Percentiles rank a stretch among this genome's conserved stretches.
phyloP scores from a whole-genome alignment of 1,284 basidiomycete species.

The Cryptococcus hybrid region DNA sequence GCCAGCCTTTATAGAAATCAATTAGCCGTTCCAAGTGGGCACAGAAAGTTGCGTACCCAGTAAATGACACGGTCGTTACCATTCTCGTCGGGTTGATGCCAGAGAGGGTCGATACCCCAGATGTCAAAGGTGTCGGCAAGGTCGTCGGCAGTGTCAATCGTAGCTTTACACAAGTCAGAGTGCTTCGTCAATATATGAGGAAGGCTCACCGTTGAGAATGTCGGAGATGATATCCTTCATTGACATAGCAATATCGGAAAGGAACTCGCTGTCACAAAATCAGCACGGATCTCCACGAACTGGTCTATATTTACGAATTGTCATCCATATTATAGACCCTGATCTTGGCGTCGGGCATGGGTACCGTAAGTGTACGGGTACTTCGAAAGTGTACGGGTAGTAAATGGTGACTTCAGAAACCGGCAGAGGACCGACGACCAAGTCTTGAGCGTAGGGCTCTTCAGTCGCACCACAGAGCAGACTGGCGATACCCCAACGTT shows the following conservation, averaged over 20 bases:
- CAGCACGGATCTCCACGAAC: no score
- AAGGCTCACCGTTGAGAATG: conserved; percentile 21
- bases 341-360: conserved; percentile 19
- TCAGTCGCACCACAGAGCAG: conserved; percentile 33
- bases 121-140: conserved; percentile 13
- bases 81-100: conserved; percentile 31
- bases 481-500: conserved; percentile 30
- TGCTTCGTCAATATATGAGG: neutral
- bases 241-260: conserved; percentile 7
- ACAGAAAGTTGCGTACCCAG: conserved; percentile 14
- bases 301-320: conserved; percentile 2
- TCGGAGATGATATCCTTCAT: conserved; percentile 36
- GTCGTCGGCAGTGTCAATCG: conserved; percentile 12
- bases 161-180: conserved; percentile 3
- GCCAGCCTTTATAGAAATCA: conserved; percentile 4
- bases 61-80: conserved; percentile 22
- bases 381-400: conserved; percentile 13
- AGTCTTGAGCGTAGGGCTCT: conserved; percentile 41
- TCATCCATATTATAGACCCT: conserved; percentile 26
- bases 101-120: conserved; percentile 41
- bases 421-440: conserved; percentile 39
- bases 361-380: conserved; percentile 16
- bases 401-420: conserved; percentile 10
- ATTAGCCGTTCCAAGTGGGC: neutral
- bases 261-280: conserved; percentile 5